Percentiles rank a stretch among this genome's conserved stretches.
phyloP scores from a whole-genome alignment of 371 early-diverging fungal genomes.

The Mortierella sp. region DNA sequence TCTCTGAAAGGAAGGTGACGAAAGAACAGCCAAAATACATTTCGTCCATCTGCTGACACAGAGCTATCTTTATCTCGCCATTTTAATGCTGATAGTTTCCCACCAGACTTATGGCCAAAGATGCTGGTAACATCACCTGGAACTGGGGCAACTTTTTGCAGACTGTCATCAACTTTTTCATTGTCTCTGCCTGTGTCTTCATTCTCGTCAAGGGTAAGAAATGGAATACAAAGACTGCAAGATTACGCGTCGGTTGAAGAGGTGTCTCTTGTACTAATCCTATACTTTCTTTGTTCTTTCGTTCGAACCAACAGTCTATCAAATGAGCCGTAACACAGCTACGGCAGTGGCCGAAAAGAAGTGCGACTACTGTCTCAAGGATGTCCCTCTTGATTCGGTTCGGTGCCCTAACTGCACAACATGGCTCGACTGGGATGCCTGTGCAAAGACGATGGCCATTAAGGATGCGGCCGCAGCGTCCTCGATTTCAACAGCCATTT shows the following conservation, averaged over 20 bases:
- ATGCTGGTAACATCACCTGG: slow-evolving; percentile 22
- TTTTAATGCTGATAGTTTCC: background rate
- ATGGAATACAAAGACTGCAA: background rate
- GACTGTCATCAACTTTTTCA: slow-evolving; percentile 50
- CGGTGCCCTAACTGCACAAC: slow-evolving; percentile 41
- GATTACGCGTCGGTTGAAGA: background rate
- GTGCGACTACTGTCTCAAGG: slow-evolving; percentile 31
- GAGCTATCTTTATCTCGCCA: background rate
- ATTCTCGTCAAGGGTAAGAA: slow-evolving; percentile 37
- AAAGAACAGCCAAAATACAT: too few relatives aligned
- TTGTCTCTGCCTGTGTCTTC: slow-evolving; percentile 41
- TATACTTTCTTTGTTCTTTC: background rate
- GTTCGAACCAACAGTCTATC: slow-evolving; percentile 17
- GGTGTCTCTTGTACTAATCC: background rate
- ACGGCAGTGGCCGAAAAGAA: slow-evolving; percentile 28
- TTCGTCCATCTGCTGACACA: background rate
- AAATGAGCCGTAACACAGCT: slow-evolving; percentile 32
- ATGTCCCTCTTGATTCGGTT: slow-evolving; percentile 19
- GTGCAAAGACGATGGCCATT: slow-evolving; percentile 18
- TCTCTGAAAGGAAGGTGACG: too few relatives aligned
- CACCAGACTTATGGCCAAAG: background rate
- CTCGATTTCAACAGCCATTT: background rate
- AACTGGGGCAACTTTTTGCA: slow-evolving; percentile 48
- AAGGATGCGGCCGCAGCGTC: slow-evolving; percentile 1
- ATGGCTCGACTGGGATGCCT: slow-evolving; percentile 44